Percentiles rank a stretch among this genome's conserved stretches.
phyloP scores from a whole-genome alignment of 495 filamentous ascomycete genomes.

The Talaromyces nanjingensis region DNA sequence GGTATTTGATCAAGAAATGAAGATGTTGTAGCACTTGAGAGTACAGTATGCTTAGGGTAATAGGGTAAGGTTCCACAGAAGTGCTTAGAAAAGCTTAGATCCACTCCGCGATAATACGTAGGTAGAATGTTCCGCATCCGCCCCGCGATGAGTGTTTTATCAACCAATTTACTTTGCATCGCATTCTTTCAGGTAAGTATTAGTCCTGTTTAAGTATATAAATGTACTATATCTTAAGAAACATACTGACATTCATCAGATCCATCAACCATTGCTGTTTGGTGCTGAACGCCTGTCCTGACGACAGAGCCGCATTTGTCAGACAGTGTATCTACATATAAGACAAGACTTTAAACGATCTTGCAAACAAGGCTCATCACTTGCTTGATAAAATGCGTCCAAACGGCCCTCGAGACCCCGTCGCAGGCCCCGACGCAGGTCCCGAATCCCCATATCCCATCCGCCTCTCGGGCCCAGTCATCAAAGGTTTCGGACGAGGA shows the following conservation, averaged over 20 bases:
- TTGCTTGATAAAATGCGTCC: slow-evolving; percentile 23
- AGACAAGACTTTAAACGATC: not conserved
- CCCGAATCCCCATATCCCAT: slow-evolving; percentile 76
- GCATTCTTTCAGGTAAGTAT: no score
- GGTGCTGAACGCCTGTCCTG: not conserved
- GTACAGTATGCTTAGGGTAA: not conserved
- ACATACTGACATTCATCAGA: not conserved
- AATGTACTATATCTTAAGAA: not conserved
- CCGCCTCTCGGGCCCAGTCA: slow-evolving; percentile 71
- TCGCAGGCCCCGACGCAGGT: slow-evolving; percentile 63
- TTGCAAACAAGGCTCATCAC: not conserved
- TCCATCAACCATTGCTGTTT: not conserved
- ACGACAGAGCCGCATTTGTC: not conserved
- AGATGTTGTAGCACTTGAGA: not conserved
- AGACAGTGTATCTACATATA: not conserved
- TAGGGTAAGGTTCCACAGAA: not conserved
- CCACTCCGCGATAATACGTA: not conserved
- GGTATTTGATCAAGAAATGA: not conserved
- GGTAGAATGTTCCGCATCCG: not conserved
- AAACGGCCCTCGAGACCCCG: slow-evolving; percentile 46
- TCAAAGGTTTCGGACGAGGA: slow-evolving; percentile 89
- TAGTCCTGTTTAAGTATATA: not conserved
- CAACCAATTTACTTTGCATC: no score
- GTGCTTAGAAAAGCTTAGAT: not conserved
- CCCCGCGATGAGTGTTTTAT: not conserved